Evolutionary conservation across 768 basidiomycete species (phyloP), one percentile per base, ranked within the genome.

Genomic region (Hygrophorus pudorinus): DNA sequence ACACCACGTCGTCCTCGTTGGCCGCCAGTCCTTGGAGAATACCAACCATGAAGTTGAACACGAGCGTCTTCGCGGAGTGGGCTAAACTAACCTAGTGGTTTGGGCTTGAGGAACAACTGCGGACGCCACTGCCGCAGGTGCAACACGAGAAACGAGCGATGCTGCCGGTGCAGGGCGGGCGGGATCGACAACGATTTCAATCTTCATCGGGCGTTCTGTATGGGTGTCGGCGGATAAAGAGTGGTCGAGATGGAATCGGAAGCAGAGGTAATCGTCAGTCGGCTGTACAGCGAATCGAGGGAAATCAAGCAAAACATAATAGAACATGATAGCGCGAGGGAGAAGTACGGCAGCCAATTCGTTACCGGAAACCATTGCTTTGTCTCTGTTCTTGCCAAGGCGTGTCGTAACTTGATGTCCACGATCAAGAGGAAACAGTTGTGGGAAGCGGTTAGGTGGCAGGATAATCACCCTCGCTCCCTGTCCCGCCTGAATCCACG

Each of bases 161-260:
- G 70, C 69, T 8, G 70, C 62, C 9, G 76, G 64, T 5, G 77
- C 71, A n/a, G 81, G 62, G 34, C 76, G 73, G 36, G 81, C 73
- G 10, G 89, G 89, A 67, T 94, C 89, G 60, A 94, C 75, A 36
- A 98, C 79, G 52, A 98, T 89, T 73, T 99, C 94, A 50, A 98
- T 92, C 74, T 92, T 94, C 92, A 98, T 96, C 17, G 90, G 87
- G 53, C 88, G 87, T 75, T 88, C 94, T 98, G 59, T 64, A 65
- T 50, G 12, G 42, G 29, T 31, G 42, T 8, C 14, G 40, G 18
- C 24, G 17, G 33, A 27, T 10, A 24, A 27, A 28, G 3, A 18
- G 12, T 24, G 33, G 53, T 56, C 57, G 62, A 56, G 58, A 55
- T 59, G 58, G 59, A 62, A 59, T 59, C 51, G 56, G 52, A 70